phyloP scores from a whole-genome alignment of 2,329 filamentous ascomycete genomes.

The Scedosporium minutisporum region DNA sequence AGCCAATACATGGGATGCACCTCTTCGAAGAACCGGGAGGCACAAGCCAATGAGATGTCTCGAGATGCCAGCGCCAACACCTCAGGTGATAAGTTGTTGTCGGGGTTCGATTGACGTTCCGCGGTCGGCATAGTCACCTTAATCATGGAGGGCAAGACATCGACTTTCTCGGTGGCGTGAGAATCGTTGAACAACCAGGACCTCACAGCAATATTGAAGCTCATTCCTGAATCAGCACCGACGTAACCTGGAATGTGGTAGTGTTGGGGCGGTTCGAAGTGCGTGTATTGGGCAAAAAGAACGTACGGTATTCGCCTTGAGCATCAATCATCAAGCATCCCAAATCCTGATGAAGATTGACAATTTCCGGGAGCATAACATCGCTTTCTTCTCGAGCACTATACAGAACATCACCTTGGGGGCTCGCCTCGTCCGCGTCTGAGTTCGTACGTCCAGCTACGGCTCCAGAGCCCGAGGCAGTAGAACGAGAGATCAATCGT shows the following conservation, averaged over 20 bases:
- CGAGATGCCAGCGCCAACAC: background rate
- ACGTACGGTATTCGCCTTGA: background rate
- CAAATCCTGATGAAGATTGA: background rate
- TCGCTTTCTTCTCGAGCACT: background rate
- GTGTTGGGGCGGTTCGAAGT: background rate
- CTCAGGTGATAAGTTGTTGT: background rate
- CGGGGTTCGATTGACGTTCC: background rate
- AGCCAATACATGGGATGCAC: background rate
- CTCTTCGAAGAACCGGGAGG: background rate
- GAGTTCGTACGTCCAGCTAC: background rate
- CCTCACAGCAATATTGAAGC: background rate
- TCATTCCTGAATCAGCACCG: background rate
- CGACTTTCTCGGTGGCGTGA: background rate
- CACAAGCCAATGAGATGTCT: background rate
- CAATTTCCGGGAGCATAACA: background rate
- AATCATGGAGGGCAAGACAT: background rate
- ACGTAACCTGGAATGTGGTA: background rate
- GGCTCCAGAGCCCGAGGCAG: background rate
- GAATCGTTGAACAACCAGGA: background rate
- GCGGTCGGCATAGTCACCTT: background rate
- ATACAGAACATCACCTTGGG: no score
- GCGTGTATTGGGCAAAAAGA: background rate
- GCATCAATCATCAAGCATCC: background rate
- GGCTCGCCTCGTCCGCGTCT: no score
- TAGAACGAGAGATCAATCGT: background rate